A percentile compares a stretch with the other conserved stretches of the same genome.
These are phyloP conservation scores for Nannochloropsis limnetica DNA, from an alignment of 352 stramenopile genomes.

Conservation along the genomic window DNA sequence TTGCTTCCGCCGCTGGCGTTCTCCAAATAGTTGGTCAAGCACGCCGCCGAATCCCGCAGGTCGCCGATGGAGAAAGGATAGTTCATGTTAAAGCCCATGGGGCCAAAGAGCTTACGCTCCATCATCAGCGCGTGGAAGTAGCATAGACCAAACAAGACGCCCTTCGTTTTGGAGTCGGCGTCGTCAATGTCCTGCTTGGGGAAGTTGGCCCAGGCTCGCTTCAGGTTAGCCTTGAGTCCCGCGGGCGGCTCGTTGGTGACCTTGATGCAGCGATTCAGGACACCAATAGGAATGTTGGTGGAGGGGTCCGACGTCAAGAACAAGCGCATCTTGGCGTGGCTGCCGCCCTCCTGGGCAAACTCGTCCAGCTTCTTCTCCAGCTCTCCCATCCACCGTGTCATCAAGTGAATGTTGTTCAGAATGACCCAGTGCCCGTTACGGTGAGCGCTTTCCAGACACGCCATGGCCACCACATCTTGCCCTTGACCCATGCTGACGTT, in stretches of 20 bases:
- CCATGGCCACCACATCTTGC: constrained; percentile 83
- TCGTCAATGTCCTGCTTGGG: constrained; percentile 89
- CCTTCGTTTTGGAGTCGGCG: constrained; percentile 84
- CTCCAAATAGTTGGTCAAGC: constrained; percentile 90
- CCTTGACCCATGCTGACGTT: constrained; percentile 96
- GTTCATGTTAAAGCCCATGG: constrained; percentile 97
- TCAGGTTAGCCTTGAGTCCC: constrained; percentile 87
- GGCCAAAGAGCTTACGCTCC: constrained; percentile 92
- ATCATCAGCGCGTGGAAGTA: constrained; percentile 94
- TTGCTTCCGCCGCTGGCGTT: constrained; percentile 78
- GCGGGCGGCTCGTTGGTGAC: constrained; percentile 88
- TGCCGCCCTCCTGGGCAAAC: constrained; percentile 78
- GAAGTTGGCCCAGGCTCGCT: constrained; percentile 89
- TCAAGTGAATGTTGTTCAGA: constrained; percentile 94
- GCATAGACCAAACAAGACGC: constrained; percentile 90
- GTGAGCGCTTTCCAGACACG: constrained; percentile 81
- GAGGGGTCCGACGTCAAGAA: constrained; percentile 86
- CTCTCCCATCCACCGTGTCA: constrained; percentile 85
- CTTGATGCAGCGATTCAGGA: constrained; percentile 91
- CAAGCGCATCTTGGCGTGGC: constrained; percentile 83
- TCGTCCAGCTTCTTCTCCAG: constrained; percentile 95
- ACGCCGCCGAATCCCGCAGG: constrained; percentile 83
- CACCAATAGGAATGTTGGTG: constrained; percentile 81
- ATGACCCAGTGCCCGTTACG: constrained; percentile 94
- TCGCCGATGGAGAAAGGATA: constrained; percentile 93